Evolutionary conservation across 1,139 yeast genomes (phyloP).

Genomic region (Trichomonascaceae sp.): DNA sequence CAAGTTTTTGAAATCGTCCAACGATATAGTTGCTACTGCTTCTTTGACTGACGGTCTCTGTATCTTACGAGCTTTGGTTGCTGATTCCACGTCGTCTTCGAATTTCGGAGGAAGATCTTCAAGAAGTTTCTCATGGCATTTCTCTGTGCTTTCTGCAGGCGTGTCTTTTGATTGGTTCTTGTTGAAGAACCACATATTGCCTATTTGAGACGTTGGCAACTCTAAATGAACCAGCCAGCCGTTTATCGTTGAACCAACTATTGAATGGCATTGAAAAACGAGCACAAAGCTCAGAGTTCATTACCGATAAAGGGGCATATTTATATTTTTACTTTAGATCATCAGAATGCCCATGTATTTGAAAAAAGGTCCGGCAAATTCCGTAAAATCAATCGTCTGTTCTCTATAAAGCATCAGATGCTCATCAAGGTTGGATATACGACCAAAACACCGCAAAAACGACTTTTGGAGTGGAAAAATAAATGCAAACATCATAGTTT

Average conservation of each 20-base stretch:
- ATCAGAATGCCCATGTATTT: slow-evolving; percentile 23
- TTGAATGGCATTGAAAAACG: not conserved
- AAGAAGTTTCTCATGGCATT: slow-evolving; percentile 14
- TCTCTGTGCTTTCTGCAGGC: not conserved
- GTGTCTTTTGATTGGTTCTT: not conserved
- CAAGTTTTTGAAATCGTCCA: slow-evolving; percentile 54
- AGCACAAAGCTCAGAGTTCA: not conserved
- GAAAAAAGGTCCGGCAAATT: slow-evolving; percentile 15
- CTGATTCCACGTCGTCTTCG: slow-evolving; percentile 24
- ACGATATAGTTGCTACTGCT: slow-evolving; percentile 22
- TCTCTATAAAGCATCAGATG: slow-evolving; percentile 6
- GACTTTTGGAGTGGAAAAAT: slow-evolving; percentile 26
- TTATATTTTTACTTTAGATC: slow-evolving; percentile 25
- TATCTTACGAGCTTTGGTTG: slow-evolving; percentile 3
- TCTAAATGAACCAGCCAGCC: slow-evolving; percentile 12
- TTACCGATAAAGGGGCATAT: slow-evolving; percentile 21
- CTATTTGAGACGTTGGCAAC: not conserved
- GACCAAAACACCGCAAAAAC: slow-evolving; percentile 21
- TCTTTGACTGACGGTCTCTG: slow-evolving; percentile 16
- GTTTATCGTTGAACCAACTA: not conserved
- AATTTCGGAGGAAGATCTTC: slow-evolving; percentile 33
- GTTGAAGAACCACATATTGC: not conserved
- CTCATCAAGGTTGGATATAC: slow-evolving; percentile 31
- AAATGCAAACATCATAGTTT: slow-evolving; percentile 25
- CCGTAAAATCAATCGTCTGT: slow-evolving; percentile 4